Base-by-base conservation (phyloP, 1,139 yeast species). In the Pichia sp. region DNA sequence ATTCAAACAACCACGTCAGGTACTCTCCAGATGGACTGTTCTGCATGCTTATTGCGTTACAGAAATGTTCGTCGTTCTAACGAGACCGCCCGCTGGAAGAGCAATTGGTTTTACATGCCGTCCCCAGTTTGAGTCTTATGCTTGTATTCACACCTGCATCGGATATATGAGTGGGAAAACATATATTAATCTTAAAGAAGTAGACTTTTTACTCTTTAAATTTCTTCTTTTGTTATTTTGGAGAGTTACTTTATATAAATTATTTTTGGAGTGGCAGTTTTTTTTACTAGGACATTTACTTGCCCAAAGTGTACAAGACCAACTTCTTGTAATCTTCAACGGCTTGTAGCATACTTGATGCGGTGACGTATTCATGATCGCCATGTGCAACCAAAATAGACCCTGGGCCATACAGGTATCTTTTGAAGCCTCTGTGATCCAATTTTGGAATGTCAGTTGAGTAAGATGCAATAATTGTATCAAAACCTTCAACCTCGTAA, bases 321-420 rank as follows among this genome's bases (percentile, higher is more conserved):
- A 85, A 68, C 46, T 67, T 69, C 62, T 77, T 78, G 72, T 82
- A 83, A 7, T 85, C 90, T 2, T 71, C 78, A 32, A 84, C 79
- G 3, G 86, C 81, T 15, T 73, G 73, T 26, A 72, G 60, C 58
- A 85, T 70, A 62, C 82, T 86, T 3, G 67, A 64, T 42, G 78
- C 71, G 8, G 77, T 76, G 34, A 85, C 79, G 61, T 70, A 77
- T 68, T 85, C 92, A 56, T 79, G 68, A 56, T 76, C 85, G 2
- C 84, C 78, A 63, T 85, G 90, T 1, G 90, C 90, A 40, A 81
- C 83, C 41, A 75, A 75, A 56, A 85, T 84, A 1, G 82, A 70
- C 1, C 90, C 92, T 1, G 90, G 88, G 0, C 90, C 92, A 62
- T 83, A 85, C 36, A 85, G 70, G 62, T 80, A 84, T 59, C 82